These are phyloP conservation scores for Helianthus tuberosus DNA, from an alignment of 129 eudicot species.

Conservation along the genomic window DNA sequence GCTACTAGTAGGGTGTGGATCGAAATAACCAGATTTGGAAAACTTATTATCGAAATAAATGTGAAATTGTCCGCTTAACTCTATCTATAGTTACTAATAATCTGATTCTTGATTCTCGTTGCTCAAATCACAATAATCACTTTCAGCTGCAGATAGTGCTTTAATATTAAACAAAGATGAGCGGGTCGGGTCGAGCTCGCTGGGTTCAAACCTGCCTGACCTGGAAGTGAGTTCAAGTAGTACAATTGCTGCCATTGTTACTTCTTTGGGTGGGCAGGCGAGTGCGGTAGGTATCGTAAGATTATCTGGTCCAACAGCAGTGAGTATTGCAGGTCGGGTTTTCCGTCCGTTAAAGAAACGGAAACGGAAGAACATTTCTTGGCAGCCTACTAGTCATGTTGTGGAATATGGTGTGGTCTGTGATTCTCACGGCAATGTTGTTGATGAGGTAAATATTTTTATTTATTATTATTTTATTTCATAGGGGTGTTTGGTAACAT, in stretches of 20 bases:
- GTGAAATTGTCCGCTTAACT: not conserved
- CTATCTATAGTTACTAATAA: not conserved
- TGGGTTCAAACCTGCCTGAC: conserved; percentile 28
- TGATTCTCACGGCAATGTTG: conserved; percentile 64
- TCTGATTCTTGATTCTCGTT: not conserved
- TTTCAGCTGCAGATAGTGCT: conserved; percentile 40
- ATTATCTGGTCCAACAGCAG: conserved; percentile 83
- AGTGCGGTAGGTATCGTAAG: conserved; percentile 95
- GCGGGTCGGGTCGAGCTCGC: conserved; percentile 44
- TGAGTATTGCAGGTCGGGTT: conserved; percentile 57
- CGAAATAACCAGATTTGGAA: not conserved
- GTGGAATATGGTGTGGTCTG: conserved; percentile 87
- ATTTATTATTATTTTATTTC: not conserved
- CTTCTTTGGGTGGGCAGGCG: conserved; percentile 89
- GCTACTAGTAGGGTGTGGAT: not conserved
- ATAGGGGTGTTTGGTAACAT: not conserved
- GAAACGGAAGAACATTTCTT: conserved; percentile 44
- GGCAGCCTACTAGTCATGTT: conserved; percentile 91
- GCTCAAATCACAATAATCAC: not conserved
- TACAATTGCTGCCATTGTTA: conserved; percentile 97
- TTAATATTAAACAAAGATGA: conserved; percentile 63
- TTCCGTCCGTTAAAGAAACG: conserved; percentile 53
- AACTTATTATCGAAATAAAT: not conserved
- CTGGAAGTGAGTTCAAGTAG: conserved; percentile 47
- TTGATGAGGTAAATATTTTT: conserved; percentile 69